Base-by-base conservation (phyloP, 2,329 filamentous ascomycete species). In the Pseudophaeomoniella oleicola region DNA sequence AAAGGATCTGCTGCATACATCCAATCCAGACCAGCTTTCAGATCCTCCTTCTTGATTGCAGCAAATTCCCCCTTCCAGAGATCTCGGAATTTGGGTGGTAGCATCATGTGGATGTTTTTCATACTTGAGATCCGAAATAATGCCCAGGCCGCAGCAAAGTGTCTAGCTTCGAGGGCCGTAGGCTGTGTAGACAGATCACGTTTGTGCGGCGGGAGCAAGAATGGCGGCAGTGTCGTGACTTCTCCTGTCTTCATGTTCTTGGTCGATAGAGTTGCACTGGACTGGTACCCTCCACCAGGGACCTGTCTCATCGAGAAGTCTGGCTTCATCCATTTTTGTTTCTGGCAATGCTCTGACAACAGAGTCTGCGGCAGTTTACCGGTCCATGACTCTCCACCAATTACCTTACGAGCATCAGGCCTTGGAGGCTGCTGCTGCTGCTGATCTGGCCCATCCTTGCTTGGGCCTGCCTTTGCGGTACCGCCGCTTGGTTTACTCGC, bases 1-100 rank as follows among this genome's bases (percentile, higher is more conserved):
- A 98, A 98, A 1, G 90, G 90, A 50, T 98, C 90, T 9, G 86
- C 85, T 48, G 93, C 87, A 56, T 96, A 98, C 72, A 93, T 78
- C 81, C 87, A 94, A 0, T 65, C 80, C 44, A 74, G 74, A 4
- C 71, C 86, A 30, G 83, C 78, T 51, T 78, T 81, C 34, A 84
- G 65, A 49, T 94, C 88, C 46, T 77, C 72, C 44, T 74, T 75
- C 59, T 94, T 96, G 44, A 96, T 63, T 3, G 75, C 71, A 43
- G 81, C 73, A 46, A 98, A 94, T 39, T 87, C 78, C 4, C 74
- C 74, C 54, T 92, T 93, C 90, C 90, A 98, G 30, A 94, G 63
- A 44, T 83, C 75, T 51, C 79, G 81, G 59, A 94, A 92, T 40
- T 81, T 82, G 0, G 90, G 90, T 16, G 90, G 90, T 45, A 98